Percentiles rank a stretch among this genome's conserved stretches.
Evolutionary conservation across 108 stramenopile species (phyloP).

Genomic region (Cyclotella kingstonii): DNA sequence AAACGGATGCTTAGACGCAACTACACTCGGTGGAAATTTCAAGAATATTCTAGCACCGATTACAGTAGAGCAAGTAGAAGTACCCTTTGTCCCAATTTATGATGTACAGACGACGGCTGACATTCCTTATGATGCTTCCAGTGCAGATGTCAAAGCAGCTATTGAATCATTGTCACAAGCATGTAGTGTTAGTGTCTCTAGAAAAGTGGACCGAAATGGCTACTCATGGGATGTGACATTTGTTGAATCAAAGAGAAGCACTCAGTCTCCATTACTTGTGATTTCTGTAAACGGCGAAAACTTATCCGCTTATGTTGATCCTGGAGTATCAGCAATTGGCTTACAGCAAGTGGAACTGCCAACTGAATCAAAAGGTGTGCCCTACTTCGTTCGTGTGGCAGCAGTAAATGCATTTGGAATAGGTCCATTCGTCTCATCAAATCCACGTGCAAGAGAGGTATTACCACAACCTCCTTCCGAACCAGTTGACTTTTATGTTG

Average conservation of each 20-base stretch:
- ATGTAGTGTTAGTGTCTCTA: constrained; percentile 62
- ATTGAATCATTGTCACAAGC: constrained; percentile 59
- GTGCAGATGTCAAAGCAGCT: constrained; percentile 67
- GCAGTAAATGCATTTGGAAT: constrained; percentile 59
- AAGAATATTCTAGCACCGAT: constrained; percentile 30
- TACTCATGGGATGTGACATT: constrained; percentile 63
- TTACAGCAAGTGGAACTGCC: constrained; percentile 41
- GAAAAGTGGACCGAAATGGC: constrained; percentile 54
- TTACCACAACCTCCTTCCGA: constrained; percentile 36
- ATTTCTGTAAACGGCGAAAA: constrained; percentile 46
- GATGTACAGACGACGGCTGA: constrained; percentile 67
- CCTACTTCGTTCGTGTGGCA: constrained; percentile 58
- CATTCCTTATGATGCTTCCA: constrained; percentile 60
- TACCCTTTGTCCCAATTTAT: constrained; percentile 69
- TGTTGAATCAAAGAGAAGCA: constrained; percentile 10
- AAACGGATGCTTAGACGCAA: constrained; percentile 53
- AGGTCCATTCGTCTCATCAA: constrained; percentile 40
- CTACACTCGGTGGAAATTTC: constrained; percentile 28
- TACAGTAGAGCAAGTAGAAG: constrained; percentile 23
- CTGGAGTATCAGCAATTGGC: constrained; percentile 46
- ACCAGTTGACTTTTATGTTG: constrained; percentile 39
- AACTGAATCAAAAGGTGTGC: constrained; percentile 20
- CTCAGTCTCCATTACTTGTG: constrained; percentile 32
- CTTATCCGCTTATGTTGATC: constrained; percentile 33
- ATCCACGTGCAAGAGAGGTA: constrained; percentile 35